A percentile compares a stretch with the other conserved stretches of the same genome.
These are phyloP conservation scores for Cyclocybe aegerita DNA, from an alignment of 768 basidiomycete species.

Conservation along the genomic window DNA sequence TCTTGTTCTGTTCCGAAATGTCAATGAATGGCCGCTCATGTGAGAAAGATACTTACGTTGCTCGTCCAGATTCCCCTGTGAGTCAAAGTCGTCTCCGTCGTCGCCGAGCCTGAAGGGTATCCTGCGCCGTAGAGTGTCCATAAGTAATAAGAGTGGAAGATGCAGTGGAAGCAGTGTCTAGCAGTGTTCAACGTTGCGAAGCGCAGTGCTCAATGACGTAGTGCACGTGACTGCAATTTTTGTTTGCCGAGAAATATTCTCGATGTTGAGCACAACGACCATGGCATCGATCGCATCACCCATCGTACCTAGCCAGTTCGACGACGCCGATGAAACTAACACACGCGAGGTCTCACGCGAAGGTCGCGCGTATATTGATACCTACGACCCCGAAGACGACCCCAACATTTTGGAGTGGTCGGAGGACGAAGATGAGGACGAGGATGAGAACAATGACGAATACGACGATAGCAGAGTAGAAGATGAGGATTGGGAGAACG, in stretches of 20 bases:
- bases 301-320: conserved; percentile 56
- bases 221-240: conserved; percentile 15
- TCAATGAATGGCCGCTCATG: not conserved
- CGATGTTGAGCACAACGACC: conserved; percentile 2
- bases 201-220: not conserved
- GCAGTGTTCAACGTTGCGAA: not conserved
- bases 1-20: conserved; percentile 52
- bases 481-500: conserved; percentile 88
- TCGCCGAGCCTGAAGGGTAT: conserved; percentile 41
- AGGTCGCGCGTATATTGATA: conserved; percentile 45
- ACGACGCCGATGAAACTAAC: conserved; percentile 44
- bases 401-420: conserved; percentile 30
- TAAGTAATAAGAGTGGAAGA: conserved; percentile 7
- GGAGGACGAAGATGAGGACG: conserved; percentile 37
- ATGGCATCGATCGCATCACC: conserved; percentile 30
- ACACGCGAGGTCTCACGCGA: conserved; percentile 15
- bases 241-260: not conserved
- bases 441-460: conserved; percentile 43
- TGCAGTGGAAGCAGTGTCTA: too few species aligned
- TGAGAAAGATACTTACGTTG: conserved; percentile 38
- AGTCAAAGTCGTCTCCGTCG: conserved; percentile 27
- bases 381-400: conserved; percentile 36
- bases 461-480: conserved; percentile 66
- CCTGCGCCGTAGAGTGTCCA: conserved; percentile 43
- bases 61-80: conserved; percentile 44